A percentile compares a stretch with the other conserved stretches of the same genome.
These are phyloP conservation scores for Novakomyces olei DNA, from an alignment of 805 yeast species.

Conservation along the genomic window DNA sequence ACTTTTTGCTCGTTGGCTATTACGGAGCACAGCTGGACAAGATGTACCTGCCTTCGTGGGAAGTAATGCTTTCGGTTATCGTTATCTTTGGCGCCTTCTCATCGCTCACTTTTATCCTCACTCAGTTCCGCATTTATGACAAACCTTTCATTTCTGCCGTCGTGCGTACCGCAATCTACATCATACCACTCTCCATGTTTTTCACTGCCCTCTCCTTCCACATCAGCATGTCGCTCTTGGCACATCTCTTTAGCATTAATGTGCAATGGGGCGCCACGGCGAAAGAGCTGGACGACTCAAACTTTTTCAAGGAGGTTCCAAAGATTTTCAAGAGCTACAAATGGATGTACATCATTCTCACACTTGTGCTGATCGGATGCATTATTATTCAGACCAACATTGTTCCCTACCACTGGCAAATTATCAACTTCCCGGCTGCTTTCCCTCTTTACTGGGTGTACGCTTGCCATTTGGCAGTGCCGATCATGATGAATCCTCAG, in stretches of 20 bases:
- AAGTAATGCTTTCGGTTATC: constrained; percentile 4
- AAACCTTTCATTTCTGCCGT: constrained; percentile 5
- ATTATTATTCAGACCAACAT: no score
- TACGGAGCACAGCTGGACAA: constrained; percentile 5
- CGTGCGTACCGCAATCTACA: constrained; percentile 4
- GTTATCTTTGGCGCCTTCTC: constrained; percentile 7
- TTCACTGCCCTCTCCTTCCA: constrained; percentile 8
- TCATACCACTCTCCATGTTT: constrained; percentile 6
- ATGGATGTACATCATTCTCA: constrained; percentile 7
- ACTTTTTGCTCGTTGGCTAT: constrained; percentile 8
- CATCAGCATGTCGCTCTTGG: constrained; percentile 5
- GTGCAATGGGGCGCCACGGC: constrained; percentile 10
- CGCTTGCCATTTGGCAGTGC: constrained; percentile 6
- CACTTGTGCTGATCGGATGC: no score
- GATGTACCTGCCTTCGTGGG: constrained; percentile 6
- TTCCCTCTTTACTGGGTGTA: no score
- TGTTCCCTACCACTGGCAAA: no score
- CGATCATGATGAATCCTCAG: constrained; percentile 8
- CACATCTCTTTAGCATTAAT: constrained; percentile 7
- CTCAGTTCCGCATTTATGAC: constrained; percentile 4
- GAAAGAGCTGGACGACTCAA: constrained; percentile 7
- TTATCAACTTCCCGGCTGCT: no score
- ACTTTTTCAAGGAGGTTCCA: constrained; percentile 8
- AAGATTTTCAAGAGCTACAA: constrained; percentile 6
- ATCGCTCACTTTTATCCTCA: constrained; percentile 6